Evolutionary conservation across 2,329 filamentous ascomycete genomes (phyloP).

Genomic region (Diplodia mutila): DNA sequence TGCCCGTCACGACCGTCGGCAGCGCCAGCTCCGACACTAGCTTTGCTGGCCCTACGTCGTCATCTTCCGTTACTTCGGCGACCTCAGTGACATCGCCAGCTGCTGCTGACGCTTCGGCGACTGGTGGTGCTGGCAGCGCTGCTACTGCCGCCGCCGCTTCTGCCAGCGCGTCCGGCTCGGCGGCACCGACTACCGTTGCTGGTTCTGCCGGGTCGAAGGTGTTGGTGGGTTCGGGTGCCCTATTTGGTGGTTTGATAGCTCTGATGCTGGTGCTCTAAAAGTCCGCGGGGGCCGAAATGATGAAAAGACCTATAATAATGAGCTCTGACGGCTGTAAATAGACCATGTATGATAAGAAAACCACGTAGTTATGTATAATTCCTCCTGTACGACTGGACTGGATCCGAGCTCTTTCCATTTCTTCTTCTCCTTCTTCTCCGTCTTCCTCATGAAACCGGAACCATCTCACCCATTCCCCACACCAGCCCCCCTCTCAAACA

Average conservation of each 20-base stretch:
- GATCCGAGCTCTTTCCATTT: not conserved
- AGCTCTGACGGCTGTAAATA: not conserved
- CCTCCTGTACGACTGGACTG: not conserved
- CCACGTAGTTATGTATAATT: not conserved
- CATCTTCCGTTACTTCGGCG: not conserved
- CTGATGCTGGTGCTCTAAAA: not conserved
- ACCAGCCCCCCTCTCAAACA: conserved; percentile 78
- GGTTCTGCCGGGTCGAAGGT: not conserved
- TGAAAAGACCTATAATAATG: not conserved
- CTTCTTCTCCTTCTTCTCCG: not conserved
- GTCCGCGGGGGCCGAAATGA: no score
- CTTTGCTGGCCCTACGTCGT: not conserved
- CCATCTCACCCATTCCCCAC: conserved; percentile 16
- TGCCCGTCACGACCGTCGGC: no score
- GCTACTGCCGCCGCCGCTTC: not conserved
- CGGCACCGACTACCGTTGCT: not conserved
- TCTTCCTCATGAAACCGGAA: not conserved
- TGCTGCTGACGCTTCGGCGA: no score
- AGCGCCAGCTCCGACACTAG: not conserved
- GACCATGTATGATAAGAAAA: not conserved
- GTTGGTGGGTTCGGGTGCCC: not conserved
- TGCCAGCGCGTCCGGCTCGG: not conserved
- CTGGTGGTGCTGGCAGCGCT: not conserved
- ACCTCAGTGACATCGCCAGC: no score
- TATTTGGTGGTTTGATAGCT: not conserved